These are phyloP conservation scores for Larix kaempferi DNA, from an alignment of 75 land plant species.

Conservation along the genomic window DNA sequence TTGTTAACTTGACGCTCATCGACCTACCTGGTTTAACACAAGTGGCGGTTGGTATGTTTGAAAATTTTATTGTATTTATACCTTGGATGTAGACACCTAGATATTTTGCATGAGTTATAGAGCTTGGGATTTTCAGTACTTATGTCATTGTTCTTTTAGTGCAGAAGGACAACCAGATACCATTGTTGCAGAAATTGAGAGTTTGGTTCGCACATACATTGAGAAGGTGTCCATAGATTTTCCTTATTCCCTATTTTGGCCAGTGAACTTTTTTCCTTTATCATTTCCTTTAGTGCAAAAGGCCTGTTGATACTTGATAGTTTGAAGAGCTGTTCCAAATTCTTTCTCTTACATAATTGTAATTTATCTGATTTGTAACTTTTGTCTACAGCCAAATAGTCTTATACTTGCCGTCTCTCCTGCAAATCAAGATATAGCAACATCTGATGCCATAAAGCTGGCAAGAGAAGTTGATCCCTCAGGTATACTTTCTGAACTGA, in stretches of 20 bases:
- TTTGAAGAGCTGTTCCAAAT: too few species aligned
- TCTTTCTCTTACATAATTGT: neutral
- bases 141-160: neutral
- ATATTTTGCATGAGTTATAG: too few species aligned
- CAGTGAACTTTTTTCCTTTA: too few species aligned
- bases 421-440: constrained; percentile 92
- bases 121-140: too few species aligned
- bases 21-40: constrained; percentile 95
- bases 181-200: constrained; percentile 75
- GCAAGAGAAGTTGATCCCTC: constrained; percentile 89
- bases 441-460: constrained; percentile 92
- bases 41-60: constrained; percentile 79
- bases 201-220: constrained; percentile 55
- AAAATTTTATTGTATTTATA: too few species aligned
- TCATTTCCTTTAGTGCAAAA: too few species aligned
- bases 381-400: constrained; percentile 67
- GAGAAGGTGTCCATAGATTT: neutral
- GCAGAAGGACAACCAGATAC: constrained; percentile 85
- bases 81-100: too few species aligned
- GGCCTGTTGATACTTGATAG: too few species aligned
- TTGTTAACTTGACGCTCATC: constrained; percentile 91
- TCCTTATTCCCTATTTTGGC: too few species aligned
- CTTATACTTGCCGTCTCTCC: constrained; percentile 86
- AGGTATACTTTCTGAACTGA: constrained; percentile 32
- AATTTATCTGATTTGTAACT: neutral